Evolutionary conservation across 371 early-diverging fungal genomes (phyloP).

Genomic region (Syncephalis plumigaleata): DNA sequence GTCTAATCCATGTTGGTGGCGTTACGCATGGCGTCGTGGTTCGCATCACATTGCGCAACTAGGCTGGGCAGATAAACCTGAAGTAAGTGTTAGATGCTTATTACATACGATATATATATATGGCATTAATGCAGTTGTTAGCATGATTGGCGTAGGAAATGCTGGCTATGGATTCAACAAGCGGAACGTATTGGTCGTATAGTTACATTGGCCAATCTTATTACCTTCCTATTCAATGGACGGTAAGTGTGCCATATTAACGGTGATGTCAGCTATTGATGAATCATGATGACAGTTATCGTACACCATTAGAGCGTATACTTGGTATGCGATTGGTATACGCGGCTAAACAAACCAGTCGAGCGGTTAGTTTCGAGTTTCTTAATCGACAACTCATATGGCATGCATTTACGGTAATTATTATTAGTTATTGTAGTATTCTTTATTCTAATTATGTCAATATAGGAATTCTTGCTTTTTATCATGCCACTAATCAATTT

Average conservation of each 20-base stretch:
- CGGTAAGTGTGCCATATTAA: too few relatives aligned
- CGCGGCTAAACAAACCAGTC: constrained; percentile 47
- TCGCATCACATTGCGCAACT: constrained; percentile 35
- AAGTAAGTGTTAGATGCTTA: constrained; percentile 12
- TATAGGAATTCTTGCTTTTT: constrained; percentile 77
- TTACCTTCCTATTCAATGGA: too few relatives aligned
- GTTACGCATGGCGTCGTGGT: constrained; percentile 47
- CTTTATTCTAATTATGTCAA: not conserved
- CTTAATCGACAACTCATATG: constrained; percentile 87
- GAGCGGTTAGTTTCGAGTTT: constrained; percentile 79
- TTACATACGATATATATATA: not conserved
- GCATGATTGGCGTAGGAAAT: constrained; percentile 28
- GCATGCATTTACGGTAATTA: constrained; percentile 77
- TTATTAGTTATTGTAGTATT: not conserved
- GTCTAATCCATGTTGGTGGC: constrained; percentile 35
- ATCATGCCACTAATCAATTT: constrained; percentile 71
- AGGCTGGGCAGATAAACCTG: constrained; percentile 67
- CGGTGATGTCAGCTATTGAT: too few relatives aligned
- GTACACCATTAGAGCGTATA: constrained; percentile 54
- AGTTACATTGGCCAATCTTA: too few relatives aligned
- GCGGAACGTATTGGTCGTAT: too few relatives aligned
- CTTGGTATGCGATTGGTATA: constrained; percentile 71
- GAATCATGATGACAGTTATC: constrained; percentile 25
- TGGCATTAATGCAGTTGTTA: constrained; percentile 5
- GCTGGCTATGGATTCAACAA: constrained; percentile 24